Evolutionary conservation across 176 grass and related monocot species (phyloP).

Genomic region (Zoysia japonica): DNA sequence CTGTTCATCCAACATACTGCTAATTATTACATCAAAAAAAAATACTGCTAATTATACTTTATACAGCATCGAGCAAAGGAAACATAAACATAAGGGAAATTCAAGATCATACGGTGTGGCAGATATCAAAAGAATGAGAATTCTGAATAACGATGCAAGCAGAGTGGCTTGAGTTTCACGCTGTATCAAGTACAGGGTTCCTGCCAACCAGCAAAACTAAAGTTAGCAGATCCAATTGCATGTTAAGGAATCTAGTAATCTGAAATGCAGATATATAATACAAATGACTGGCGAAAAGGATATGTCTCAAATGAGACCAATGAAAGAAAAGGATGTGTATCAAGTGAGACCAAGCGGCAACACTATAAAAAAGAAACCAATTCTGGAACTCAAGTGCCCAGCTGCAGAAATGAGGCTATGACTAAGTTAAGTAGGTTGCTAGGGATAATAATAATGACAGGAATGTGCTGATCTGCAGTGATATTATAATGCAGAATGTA

Average conservation of each 20-base stretch:
- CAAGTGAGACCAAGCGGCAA: slow-evolving; percentile 2
- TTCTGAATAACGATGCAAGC: slow-evolving; percentile 63
- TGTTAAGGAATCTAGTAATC: background rate
- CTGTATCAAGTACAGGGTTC: slow-evolving; percentile 73
- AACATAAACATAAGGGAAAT: slow-evolving; percentile 16
- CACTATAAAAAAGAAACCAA: background rate
- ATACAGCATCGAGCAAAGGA: slow-evolving; percentile 25
- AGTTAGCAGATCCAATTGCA: slow-evolving; percentile 21
- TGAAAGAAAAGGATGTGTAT: slow-evolving; percentile 1
- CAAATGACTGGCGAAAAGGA: slow-evolving; percentile 1
- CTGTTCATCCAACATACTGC: slow-evolving; percentile 48
- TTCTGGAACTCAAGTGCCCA: background rate
- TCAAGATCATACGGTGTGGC: slow-evolving; percentile 81
- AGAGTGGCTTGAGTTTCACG: slow-evolving; percentile 72
- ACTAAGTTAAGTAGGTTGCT: slow-evolving; percentile 14
- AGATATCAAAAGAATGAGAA: slow-evolving; percentile 83
- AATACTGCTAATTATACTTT: slow-evolving; percentile 33
- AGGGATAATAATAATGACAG: background rate
- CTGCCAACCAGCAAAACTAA: slow-evolving; percentile 59
- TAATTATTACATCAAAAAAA: too few species aligned
- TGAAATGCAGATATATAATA: slow-evolving; percentile 22
- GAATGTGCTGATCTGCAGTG: background rate
- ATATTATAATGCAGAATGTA: background rate
- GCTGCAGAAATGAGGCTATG: background rate
- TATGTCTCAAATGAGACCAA: background rate